Base-by-base conservation (phyloP, 1,284 basidiomycete species). In the Pseudozyma sp. region DNA sequence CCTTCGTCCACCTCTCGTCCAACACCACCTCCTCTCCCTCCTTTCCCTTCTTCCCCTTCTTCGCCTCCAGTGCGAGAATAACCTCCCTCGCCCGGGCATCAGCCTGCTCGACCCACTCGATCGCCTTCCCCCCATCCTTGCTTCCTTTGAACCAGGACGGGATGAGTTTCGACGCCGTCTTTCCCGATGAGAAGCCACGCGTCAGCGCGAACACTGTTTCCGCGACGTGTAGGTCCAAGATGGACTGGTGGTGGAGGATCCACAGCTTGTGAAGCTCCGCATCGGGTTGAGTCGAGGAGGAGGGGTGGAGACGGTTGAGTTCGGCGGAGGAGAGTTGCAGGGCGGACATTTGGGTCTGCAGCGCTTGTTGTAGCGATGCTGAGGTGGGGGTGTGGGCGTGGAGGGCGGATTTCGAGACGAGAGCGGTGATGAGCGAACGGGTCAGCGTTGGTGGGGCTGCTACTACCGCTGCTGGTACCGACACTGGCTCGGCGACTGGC, bases 171-270 rank as follows among this genome's bases (percentile, higher is more conserved):
- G 16, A 42, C 2, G 11, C 40, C 35, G 13, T 40, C 7, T 29
- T 19, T 10, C 10, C n/a, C 37, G 34, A 14, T 7, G 11, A 16
- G 16, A 33, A 17, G 10, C 7, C 29, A 16, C 42, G 44, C 4
- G 55, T 48, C n/a, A 83, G 62, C 5, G 74, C 81, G 34, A 64
- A 79, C 17, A 80, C 55, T 1, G 81, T 83, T 45, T 83, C 80
- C 29, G 79, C 81, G 1, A 81, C 47, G 44, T 83, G 79, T 39
- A 81, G 54, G 31, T 64, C 53, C 4, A 77, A 37, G 44, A 81
- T 57, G 5, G 66, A 69, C n/a, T 77, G 65, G 48, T 73, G 64
- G 37, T 80, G 75, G 14, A 35, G 24, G 10, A 78, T 40, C 81
- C 79, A 81, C 4, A 76, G 39, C 19, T 17, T 39, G 35, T 83